Evolutionary conservation across 352 stramenopile species (phyloP).

Genomic region (Globisporangium cederbergense): DNA sequence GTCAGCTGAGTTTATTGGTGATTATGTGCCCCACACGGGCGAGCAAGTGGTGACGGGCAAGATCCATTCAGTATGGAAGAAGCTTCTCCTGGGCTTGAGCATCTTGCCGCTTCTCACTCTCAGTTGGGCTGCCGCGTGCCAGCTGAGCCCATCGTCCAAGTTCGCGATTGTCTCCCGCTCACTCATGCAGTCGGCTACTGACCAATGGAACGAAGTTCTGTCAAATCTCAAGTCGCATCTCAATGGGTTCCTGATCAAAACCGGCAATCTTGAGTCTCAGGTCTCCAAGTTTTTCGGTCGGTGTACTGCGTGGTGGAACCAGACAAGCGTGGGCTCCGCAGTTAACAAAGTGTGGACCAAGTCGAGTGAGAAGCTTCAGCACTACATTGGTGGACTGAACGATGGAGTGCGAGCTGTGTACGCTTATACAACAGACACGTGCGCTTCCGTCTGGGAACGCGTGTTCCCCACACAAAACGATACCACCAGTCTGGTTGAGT

Average conservation of each 20-base stretch:
- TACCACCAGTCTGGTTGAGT: constrained; percentile 3
- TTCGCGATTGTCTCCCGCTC: neutral
- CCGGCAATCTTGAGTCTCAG: neutral
- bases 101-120: constrained; percentile 4
- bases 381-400: neutral
- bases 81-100: neutral
- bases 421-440: neutral
- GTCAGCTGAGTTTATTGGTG: neutral
- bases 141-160: constrained; percentile 3
- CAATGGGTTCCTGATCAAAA: neutral
- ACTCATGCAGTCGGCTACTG: neutral
- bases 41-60: neutral
- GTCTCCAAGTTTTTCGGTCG: neutral
- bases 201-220: neutral
- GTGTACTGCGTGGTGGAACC: neutral
- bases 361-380: neutral
- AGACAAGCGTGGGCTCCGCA: neutral
- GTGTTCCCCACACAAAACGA: neutral
- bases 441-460: neutral
- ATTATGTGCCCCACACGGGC: neutral
- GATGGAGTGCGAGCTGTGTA: neutral
- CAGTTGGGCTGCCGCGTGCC: neutral
- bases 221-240: neutral
- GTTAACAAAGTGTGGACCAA: neutral
- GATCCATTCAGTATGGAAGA: neutral